These are phyloP conservation scores for Paraphoma sp. DNA, from an alignment of 2,329 filamentous ascomycete genomes.

Conservation along the genomic window DNA sequence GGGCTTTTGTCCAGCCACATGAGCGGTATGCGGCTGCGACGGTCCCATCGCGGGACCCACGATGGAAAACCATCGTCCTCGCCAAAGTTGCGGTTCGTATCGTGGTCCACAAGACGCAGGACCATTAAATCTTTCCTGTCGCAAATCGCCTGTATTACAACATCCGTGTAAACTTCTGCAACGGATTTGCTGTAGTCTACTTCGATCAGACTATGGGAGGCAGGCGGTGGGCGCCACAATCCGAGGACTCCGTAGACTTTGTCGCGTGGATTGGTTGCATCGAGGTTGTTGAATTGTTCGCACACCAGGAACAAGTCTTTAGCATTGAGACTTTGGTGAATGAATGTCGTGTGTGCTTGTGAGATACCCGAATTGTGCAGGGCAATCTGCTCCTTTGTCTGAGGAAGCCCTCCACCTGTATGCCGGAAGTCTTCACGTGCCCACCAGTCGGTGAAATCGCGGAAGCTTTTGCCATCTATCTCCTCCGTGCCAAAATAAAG, in stretches of 20 bases:
- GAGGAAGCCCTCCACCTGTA: background rate
- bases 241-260: slow-evolving; percentile 1
- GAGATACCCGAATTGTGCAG: background rate
- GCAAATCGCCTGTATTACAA: background rate
- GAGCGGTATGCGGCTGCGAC: background rate
- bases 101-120: background rate
- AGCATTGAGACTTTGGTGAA: background rate
- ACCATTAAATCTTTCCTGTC: background rate
- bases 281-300: background rate
- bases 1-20: background rate
- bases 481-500: background rate
- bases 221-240: background rate
- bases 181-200: slow-evolving; percentile 1
- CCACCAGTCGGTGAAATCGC: background rate
- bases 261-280: background rate
- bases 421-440: background rate
- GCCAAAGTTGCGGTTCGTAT: background rate
- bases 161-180: background rate
- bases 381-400: background rate
- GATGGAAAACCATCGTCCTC: background rate
- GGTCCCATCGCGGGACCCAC: slow-evolving; percentile 1
- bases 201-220: background rate
- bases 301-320: background rate
- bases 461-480: background rate
- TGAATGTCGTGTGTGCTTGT: background rate